Evolutionary conservation across 345 rosid genomes (phyloP).

Genomic region (Citrus medica): DNA sequence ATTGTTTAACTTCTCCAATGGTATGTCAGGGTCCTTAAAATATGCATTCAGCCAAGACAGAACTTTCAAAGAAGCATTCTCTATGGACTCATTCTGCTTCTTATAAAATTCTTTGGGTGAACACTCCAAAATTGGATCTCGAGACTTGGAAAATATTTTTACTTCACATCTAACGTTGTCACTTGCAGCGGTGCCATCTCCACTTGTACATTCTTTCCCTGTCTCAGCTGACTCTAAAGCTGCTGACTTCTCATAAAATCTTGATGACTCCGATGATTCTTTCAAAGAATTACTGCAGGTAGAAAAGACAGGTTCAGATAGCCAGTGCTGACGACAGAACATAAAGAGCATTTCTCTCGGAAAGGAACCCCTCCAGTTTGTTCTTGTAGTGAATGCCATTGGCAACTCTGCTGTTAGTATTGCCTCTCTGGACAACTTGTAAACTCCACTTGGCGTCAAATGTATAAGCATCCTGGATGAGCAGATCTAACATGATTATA

Average conservation of each 20-base stretch:
- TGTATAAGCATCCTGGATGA: conserved; percentile 54
- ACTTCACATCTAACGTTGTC: conserved; percentile 47
- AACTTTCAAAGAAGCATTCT: conserved; percentile 69
- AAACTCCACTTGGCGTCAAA: conserved; percentile 77
- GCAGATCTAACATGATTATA: conserved; percentile 11
- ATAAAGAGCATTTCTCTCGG: conserved; percentile 74
- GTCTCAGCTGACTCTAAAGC: conserved; percentile 29
- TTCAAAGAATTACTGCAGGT: conserved; percentile 32
- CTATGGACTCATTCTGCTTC: conserved; percentile 71
- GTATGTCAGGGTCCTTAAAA: conserved; percentile 42
- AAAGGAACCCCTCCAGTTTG: conserved; percentile 82
- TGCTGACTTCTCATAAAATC: conserved; percentile 53
- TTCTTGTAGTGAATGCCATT: conserved; percentile 50
- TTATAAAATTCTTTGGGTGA: conserved; percentile 52
- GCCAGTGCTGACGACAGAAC: conserved; percentile 82
- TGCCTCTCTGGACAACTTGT: conserved; percentile 78
- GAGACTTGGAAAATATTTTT: conserved; percentile 60
- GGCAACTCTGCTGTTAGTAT: conserved; percentile 73
- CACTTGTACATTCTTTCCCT: conserved; percentile 30
- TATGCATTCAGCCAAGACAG: conserved; percentile 68
- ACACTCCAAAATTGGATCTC: conserved; percentile 63
- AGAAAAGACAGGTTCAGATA: conserved; percentile 72
- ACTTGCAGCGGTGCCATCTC: conserved; percentile 20
- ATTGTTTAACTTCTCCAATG: conserved; percentile 36
- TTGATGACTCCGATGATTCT: conserved; percentile 39